Percentiles rank a stretch among this genome's conserved stretches.
phyloP scores from a whole-genome alignment of 2,329 filamentous ascomycete species.

The Plenodomus tracheiphilus region DNA sequence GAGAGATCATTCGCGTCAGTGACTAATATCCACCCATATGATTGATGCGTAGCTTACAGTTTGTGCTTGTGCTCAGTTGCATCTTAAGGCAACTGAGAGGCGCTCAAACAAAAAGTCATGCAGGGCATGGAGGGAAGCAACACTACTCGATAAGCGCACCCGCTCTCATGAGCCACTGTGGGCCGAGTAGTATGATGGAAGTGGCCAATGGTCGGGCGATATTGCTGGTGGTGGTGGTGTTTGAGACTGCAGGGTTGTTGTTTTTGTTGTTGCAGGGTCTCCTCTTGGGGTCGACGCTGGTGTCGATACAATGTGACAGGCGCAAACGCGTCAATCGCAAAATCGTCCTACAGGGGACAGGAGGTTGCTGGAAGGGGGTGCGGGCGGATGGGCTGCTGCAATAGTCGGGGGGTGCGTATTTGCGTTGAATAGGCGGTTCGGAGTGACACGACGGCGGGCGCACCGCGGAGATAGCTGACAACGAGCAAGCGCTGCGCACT shows the following conservation, averaged over 20 bases:
- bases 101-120: not conserved
- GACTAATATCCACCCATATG: not conserved
- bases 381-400: not conserved
- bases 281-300: not conserved
- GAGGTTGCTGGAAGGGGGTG: not conserved
- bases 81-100: constrained; percentile 11
- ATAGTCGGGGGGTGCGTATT: not conserved
- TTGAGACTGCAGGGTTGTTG: not conserved
- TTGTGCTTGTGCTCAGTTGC: constrained; percentile 8
- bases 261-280: not conserved
- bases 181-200: not conserved
- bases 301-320: not conserved
- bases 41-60: constrained; percentile 2
- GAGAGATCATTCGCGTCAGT: not conserved
- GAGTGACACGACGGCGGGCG: not conserved
- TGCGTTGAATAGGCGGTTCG: not conserved
- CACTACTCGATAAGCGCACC: constrained; percentile 1
- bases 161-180: not conserved
- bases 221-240: not conserved
- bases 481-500: not conserved
- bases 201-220: not conserved
- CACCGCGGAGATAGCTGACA: not conserved
- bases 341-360: not conserved
- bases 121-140: not conserved
- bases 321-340: not conserved